phyloP scores from a whole-genome alignment of 768 basidiomycete genomes.

The Lyophyllum atratum region DNA sequence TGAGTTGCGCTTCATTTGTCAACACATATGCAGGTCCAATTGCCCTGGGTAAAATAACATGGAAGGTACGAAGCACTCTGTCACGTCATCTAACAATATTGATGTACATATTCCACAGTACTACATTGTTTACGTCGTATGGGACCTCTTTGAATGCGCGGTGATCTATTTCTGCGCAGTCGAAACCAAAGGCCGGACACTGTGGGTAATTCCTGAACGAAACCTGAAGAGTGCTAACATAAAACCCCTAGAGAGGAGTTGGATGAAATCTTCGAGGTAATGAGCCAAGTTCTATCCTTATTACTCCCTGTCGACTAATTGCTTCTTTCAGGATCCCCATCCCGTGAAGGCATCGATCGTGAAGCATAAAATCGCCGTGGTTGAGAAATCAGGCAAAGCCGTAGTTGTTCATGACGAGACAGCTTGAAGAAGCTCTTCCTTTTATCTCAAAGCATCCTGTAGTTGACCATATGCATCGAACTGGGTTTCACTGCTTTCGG shows the following conservation, averaged over 20 bases:
- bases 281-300: background rate
- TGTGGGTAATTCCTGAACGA: conserved; percentile 28
- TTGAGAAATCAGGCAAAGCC: conserved; percentile 32
- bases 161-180: conserved; percentile 42
- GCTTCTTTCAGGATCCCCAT: conserved; percentile 31
- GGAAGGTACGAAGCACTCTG: conserved; percentile 28
- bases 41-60: conserved; percentile 33
- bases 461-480: background rate
- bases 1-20: conserved; percentile 46
- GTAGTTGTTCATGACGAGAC: conserved; percentile 18
- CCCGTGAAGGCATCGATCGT: conserved; percentile 42
- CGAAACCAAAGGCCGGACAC: conserved; percentile 43
- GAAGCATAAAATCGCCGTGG: conserved; percentile 40
- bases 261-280: conserved; percentile 41
- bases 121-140: conserved; percentile 40
- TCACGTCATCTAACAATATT: background rate
- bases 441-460: background rate
- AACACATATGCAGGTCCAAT: conserved; percentile 53
- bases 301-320: background rate
- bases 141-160: conserved; percentile 40
- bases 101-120: conserved; percentile 20
- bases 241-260: conserved; percentile 36
- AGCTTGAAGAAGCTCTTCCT: background rate
- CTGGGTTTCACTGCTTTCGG: too few relatives aligned
- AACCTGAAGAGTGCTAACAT: background rate